A percentile compares a stretch with the other conserved stretches of the same genome.
Conservation (phyloP, 768 basidiomycete genomes). For the Amanita pallidorosea region DNA sequence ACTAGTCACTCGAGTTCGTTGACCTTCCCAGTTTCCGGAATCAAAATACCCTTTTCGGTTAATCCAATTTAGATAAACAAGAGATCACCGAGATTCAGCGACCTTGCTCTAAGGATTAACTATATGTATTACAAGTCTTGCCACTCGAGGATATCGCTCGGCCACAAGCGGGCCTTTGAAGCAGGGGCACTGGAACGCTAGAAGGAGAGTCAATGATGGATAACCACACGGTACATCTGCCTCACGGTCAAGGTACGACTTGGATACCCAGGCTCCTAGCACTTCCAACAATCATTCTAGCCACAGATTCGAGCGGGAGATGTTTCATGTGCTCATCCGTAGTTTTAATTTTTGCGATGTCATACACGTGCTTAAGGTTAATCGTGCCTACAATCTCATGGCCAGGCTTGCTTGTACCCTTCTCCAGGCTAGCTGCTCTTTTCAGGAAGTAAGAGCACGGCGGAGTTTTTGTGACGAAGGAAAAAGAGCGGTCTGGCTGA, state of each 20-base stretch:
- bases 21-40: not conserved
- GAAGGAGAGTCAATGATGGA: constrained; percentile 7
- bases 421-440: constrained; percentile 81
- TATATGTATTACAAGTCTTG: not conserved
- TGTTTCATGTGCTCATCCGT: constrained; percentile 84
- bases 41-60: not conserved
- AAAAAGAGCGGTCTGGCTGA: constrained; percentile 91
- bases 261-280: constrained; percentile 83
- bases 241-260: constrained; percentile 59
- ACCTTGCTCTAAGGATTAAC: not conserved
- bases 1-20: not conserved
- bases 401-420: constrained; percentile 78
- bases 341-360: constrained; percentile 96
- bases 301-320: constrained; percentile 78
- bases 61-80: not conserved
- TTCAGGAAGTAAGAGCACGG: constrained; percentile 87
- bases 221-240: not conserved
- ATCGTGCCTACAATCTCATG: constrained; percentile 73
- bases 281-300: constrained; percentile 80
- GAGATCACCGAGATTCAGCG: not conserved
- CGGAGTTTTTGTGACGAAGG: constrained; percentile 87
- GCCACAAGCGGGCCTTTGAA: not conserved
- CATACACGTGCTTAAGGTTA: constrained; percentile 94
- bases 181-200: constrained; percentile 7
- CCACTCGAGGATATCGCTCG: not conserved